Percentiles rank a stretch among this genome's conserved stretches.
These are phyloP conservation scores for Globisporangium nodosum DNA, from an alignment of 352 stramenopile genomes.

Conservation along the genomic window DNA sequence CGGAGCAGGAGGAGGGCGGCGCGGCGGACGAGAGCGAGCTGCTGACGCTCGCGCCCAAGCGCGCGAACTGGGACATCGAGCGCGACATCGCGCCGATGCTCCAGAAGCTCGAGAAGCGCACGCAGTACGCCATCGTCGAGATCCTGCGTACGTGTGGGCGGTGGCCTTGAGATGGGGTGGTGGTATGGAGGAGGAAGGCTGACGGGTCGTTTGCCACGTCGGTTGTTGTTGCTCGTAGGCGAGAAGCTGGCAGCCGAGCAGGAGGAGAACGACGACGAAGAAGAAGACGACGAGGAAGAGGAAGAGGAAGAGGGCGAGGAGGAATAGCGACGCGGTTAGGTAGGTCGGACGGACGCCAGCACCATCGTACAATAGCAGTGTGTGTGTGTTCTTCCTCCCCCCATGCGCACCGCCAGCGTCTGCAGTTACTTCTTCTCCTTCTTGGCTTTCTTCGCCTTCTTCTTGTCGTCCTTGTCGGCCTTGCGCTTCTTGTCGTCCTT, in stretches of 20 bases:
- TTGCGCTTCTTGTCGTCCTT: conserved; percentile 58
- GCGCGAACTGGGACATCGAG: conserved; percentile 86
- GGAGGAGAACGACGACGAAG: conserved; percentile 46
- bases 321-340: conserved; percentile 3
- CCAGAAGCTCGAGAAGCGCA: conserved; percentile 82
- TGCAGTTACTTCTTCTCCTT: conserved; percentile 52
- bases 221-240: conserved; percentile 23
- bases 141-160: conserved; percentile 58
- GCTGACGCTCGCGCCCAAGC: conserved; percentile 74
- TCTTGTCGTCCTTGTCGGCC: conserved; percentile 32
- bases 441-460: conserved; percentile 58
- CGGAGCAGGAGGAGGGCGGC: conserved; percentile 20
- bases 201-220: too few species aligned
- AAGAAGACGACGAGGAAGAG: conserved; percentile 49
- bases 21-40: conserved; percentile 46
- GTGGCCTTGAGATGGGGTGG: neutral
- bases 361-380: neutral
- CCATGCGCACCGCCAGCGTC: neutral
- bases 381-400: conserved; percentile 15
- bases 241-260: conserved; percentile 80
- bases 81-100: conserved; percentile 83
- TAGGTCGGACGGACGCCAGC: neutral
- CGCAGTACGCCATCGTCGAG: conserved; percentile 82
- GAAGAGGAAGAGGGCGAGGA: conserved; percentile 25
- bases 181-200: neutral